phyloP scores from a whole-genome alignment of 2,329 filamentous ascomycete species.

The Rutstroemia sp. region DNA sequence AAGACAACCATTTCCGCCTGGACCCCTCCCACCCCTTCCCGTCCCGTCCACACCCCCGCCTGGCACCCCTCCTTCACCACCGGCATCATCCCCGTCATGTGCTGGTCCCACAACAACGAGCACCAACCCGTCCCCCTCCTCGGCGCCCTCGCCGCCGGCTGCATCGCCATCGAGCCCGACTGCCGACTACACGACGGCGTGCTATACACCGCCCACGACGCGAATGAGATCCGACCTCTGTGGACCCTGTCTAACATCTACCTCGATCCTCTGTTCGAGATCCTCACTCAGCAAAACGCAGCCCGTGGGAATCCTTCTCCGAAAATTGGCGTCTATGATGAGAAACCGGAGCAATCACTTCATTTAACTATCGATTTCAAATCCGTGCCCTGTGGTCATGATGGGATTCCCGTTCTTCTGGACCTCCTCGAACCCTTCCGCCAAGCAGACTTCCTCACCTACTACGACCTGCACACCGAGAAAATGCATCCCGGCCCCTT shows the following conservation, averaged over 20 bases:
- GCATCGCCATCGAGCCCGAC: slow-evolving; percentile 51
- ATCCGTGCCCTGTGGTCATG: slow-evolving; percentile 23
- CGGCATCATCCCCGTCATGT: slow-evolving; percentile 3
- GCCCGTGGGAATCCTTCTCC: not conserved
- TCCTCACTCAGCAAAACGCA: slow-evolving; percentile 43
- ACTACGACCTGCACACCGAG: slow-evolving; percentile 31
- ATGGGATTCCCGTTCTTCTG: slow-evolving; percentile 31
- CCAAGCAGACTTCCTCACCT: slow-evolving; percentile 31
- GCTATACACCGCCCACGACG: slow-evolving; percentile 50
- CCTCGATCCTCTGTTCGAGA: slow-evolving; percentile 49
- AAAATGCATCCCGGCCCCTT: slow-evolving; percentile 32
- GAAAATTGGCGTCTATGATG: slow-evolving; percentile 19
- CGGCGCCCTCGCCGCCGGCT: slow-evolving; percentile 47
- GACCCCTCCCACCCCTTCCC: not conserved
- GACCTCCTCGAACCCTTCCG: slow-evolving; percentile 35
- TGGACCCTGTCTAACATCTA: slow-evolving; percentile 52
- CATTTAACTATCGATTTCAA: slow-evolving; percentile 47
- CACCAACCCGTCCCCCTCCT: slow-evolving; percentile 39
- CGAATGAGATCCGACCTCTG: slow-evolving; percentile 40
- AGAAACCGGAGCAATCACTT: slow-evolving; percentile 14
- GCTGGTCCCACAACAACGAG: slow-evolving; percentile 50
- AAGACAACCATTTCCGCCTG: not conserved
- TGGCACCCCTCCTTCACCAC: slow-evolving; percentile 4
- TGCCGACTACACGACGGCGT: slow-evolving; percentile 48
- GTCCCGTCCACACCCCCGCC: not conserved